These are phyloP conservation scores for Wallemia ichthyophaga DNA, from an alignment of 1,284 basidiomycete genomes.

Conservation along the genomic window DNA sequence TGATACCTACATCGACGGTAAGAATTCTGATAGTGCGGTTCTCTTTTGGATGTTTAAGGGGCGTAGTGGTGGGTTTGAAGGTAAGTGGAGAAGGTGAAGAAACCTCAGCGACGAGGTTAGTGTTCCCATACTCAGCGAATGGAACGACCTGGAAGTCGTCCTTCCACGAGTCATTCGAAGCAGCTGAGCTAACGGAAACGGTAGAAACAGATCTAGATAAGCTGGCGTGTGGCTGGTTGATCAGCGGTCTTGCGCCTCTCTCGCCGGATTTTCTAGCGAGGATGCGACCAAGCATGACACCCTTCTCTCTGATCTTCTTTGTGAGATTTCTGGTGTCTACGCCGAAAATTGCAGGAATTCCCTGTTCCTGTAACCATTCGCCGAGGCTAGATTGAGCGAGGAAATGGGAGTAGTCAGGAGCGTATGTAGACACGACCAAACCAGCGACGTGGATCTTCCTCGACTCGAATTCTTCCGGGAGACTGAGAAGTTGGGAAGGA, in stretches of 20 bases:
- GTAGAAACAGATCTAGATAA: conserved; percentile 4
- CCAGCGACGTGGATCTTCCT: conserved; percentile 76
- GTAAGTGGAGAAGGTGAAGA: conserved; percentile 39
- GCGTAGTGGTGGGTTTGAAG: conserved; percentile 29
- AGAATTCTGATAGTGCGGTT: conserved; percentile 53
- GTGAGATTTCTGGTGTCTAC: conserved; percentile 91
- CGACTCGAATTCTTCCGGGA: conserved; percentile 71
- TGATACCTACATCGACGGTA: conserved; percentile 93
- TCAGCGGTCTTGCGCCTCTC: conserved; percentile 12
- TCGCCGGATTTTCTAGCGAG: conserved; percentile 27
- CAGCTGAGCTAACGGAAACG: background rate
- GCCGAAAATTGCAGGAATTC: conserved; percentile 79
- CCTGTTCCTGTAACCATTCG: conserved; percentile 82
- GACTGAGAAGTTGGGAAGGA: conserved; percentile 22
- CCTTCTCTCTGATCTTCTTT: conserved; percentile 81
- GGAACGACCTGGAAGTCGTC: conserved; percentile 51
- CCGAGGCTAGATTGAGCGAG: conserved; percentile 66
- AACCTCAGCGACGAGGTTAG: conserved; percentile 72
- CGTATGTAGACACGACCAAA: conserved; percentile 77
- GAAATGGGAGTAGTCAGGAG: conserved; percentile 82
- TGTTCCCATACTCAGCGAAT: conserved; percentile 62
- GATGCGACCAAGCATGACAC: conserved; percentile 63
- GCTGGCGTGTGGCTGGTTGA: conserved; percentile 15
- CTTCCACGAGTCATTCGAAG: conserved; percentile 27
- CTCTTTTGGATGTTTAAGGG: conserved; percentile 41